These are phyloP conservation scores for Filosporella fistucella DNA, from an alignment of 495 filamentous ascomycete genomes.

Conservation along the genomic window DNA sequence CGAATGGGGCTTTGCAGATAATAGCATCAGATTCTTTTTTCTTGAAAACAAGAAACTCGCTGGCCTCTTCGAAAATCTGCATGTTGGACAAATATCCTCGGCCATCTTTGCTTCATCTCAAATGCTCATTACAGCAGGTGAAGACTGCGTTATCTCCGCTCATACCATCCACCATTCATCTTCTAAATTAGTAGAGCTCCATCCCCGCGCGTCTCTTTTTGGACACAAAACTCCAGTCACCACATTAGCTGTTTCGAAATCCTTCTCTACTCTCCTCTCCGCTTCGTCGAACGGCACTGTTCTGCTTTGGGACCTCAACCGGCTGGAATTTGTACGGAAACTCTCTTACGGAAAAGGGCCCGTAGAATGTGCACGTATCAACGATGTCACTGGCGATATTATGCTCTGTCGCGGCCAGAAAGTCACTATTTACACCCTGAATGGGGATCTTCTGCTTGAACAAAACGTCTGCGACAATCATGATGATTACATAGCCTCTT, in stretches of 20 bases:
- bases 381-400: constrained; percentile 85
- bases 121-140: constrained; percentile 84
- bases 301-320: constrained; percentile 91
- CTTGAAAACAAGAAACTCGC: constrained; percentile 49
- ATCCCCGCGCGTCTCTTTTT: constrained; percentile 77
- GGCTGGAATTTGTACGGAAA: constrained; percentile 76
- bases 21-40: constrained; percentile 83
- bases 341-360: constrained; percentile 44
- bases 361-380: constrained; percentile 74
- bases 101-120: constrained; percentile 83
- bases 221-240: constrained; percentile 82
- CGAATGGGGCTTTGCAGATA: constrained; percentile 95
- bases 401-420: constrained; percentile 73
- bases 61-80: constrained; percentile 88
- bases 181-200: constrained; percentile 69
- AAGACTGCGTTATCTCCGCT: constrained; percentile 84
- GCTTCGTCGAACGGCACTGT: constrained; percentile 76
- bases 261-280: constrained; percentile 81
- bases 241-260: constrained; percentile 75
- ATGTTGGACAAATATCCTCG: constrained; percentile 79
- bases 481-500: constrained; percentile 72
- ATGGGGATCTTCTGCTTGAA: constrained; percentile 75
- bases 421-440: constrained; percentile 80
- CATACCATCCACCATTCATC: constrained; percentile 59
- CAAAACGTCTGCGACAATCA: constrained; percentile 68